phyloP scores from a whole-genome alignment of 805 yeast genomes.

The Candida peoriensis region DNA sequence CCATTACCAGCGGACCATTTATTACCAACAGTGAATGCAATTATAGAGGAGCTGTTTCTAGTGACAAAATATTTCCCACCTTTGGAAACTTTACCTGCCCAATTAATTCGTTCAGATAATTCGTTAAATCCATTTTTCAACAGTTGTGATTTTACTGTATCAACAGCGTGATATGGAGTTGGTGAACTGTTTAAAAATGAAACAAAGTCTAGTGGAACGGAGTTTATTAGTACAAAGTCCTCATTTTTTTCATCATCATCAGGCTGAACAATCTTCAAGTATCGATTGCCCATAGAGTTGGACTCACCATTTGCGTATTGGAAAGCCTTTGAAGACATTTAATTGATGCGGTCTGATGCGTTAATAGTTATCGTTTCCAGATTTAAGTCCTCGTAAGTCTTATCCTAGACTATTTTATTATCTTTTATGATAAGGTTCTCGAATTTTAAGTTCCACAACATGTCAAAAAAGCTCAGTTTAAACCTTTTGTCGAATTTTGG shows the following conservation, averaged over 20 bases:
- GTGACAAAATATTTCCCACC: slow-evolving; percentile 80
- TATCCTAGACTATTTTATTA: too few relatives aligned
- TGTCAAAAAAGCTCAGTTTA: too few relatives aligned
- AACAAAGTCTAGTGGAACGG: slow-evolving; percentile 47
- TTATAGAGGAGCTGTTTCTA: slow-evolving; percentile 81
- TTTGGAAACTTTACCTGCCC: slow-evolving; percentile 52
- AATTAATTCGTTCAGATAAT: slow-evolving; percentile 62
- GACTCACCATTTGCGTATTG: slow-evolving; percentile 25
- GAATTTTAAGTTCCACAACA: too few relatives aligned
- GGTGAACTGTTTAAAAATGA: slow-evolving; percentile 81
- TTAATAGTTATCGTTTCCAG: too few relatives aligned
- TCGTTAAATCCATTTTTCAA: slow-evolving; percentile 63
- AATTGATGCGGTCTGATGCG: neutral
- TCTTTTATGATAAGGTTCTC: too few relatives aligned
- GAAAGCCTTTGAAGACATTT: slow-evolving; percentile 15
- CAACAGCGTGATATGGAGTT: slow-evolving; percentile 91
- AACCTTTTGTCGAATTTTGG: too few relatives aligned
- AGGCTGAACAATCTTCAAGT: too few relatives aligned
- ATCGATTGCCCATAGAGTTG: neutral
- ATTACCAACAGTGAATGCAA: slow-evolving; percentile 81
- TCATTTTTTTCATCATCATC: too few relatives aligned
- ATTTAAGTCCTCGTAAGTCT: too few relatives aligned
- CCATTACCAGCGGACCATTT: slow-evolving; percentile 74
- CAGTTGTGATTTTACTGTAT: slow-evolving; percentile 52
- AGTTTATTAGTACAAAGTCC: slow-evolving; percentile 11